Base-by-base conservation (phyloP, 441 rosid genomes). In the Lepidium campestre region DNA sequence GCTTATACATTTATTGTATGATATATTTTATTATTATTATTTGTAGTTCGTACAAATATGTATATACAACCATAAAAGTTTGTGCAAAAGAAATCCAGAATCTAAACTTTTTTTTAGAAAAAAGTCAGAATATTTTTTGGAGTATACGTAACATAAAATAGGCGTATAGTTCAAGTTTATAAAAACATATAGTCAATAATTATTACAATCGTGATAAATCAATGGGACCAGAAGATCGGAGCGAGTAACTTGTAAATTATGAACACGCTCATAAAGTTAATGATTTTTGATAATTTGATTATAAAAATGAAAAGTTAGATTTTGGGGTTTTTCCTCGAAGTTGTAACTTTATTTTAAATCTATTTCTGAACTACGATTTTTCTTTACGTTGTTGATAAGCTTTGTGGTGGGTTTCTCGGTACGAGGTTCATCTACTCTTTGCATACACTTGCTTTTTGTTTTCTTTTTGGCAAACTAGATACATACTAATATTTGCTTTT, bases 401-500 rank as follows among this genome's bases (percentile, higher is more conserved):
- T 47, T 56, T 40, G 60, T 64, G 40, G 70, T 64, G 52, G 75
- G 60, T 71, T 71, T 64, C 70, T 71, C 54, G 59, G 70, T 71
- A 71, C 75, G 75, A 71, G 70, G 75, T 57, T 71, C 70, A 47
- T 46, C 20, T 63, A 37, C 56, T 29, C 49, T 69, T 60, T 18
- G 40, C 44, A 44, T 35, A 10, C 56, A 45, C 11, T 18, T 34
- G 14, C 40, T n/a, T 54, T 54, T 42, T 62, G 11, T 54, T 31
- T 25, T 32, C 5, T 62, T 25, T 32, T 25, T n/a, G 14, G 19
- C 45, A 61, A 7, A 59, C 11, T 22, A 19, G 17, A 20, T 41
- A 12, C 22, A 70, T 61, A 61, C 46, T 60, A 52, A 41, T 25
- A 13, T 14, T 50, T 70, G 49, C 49, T 44, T 53, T 62, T 35